Evolutionary conservation across 208 protist species (phyloP).

Genomic region (Acanthamoeba royreba): DNA sequence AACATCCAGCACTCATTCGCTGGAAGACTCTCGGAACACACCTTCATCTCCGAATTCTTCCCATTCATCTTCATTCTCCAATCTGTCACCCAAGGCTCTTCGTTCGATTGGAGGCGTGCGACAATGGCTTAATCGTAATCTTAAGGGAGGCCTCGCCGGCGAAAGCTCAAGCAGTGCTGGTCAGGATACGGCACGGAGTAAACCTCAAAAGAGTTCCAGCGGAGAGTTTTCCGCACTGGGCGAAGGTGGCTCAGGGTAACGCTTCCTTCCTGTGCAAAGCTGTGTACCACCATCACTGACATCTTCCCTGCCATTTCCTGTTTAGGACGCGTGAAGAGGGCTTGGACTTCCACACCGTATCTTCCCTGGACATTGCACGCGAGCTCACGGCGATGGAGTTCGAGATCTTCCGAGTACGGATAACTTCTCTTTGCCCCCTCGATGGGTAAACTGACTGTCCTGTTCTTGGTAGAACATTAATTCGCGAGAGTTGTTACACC

Average conservation of each 20-base stretch:
- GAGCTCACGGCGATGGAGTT: neutral
- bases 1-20: neutral
- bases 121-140: no score
- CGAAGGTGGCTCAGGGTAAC: neutral
- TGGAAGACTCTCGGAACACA: no score
- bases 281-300: neutral
- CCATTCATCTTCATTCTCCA: neutral
- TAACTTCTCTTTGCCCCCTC: neutral
- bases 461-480: neutral
- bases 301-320: neutral
- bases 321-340: neutral
- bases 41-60: neutral
- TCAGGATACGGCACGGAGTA: no score
- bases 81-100: no score
- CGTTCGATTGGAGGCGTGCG: no score
- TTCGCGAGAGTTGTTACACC: neutral
- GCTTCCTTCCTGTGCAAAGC: neutral
- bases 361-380: neutral
- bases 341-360: neutral
- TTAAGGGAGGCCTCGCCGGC: no score
- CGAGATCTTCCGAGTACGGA: neutral
- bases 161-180: no score
- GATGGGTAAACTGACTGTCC: neutral
- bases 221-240: no score
- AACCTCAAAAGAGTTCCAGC: no score